phyloP scores from a whole-genome alignment of 176 grass and related monocot species.

The Paspalum notatum region DNA sequence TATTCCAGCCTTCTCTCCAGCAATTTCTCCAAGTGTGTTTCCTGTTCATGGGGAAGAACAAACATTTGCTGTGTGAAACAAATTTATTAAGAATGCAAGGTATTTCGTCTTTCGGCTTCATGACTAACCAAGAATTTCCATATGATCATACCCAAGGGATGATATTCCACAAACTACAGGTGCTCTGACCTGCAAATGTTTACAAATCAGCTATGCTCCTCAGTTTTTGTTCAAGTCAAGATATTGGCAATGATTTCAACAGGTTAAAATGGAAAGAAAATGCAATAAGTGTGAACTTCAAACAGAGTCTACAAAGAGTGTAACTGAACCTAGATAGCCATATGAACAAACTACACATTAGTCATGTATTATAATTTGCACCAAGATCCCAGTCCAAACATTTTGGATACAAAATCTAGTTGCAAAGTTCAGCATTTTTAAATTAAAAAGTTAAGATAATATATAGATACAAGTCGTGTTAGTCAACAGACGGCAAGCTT shows the following conservation, averaged over 20 bases:
- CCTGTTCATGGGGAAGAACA: conserved; percentile 56
- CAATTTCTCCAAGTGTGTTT: conserved; percentile 89
- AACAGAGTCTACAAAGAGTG: conserved; percentile 13
- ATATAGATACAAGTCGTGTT: background rate
- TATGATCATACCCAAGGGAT: conserved; percentile 95
- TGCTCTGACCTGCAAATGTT: conserved; percentile 70
- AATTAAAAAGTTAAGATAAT: conserved; percentile 4
- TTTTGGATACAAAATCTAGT: conserved; percentile 11
- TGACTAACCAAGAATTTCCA: conserved; percentile 97
- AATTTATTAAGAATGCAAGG: conserved; percentile 29
- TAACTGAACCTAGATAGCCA: conserved; percentile 17
- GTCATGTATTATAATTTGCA: conserved; percentile 14
- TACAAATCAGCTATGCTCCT: conserved; percentile 22
- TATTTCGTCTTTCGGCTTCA: conserved; percentile 37
- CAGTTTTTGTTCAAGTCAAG: conserved; percentile 24
- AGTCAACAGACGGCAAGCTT: background rate
- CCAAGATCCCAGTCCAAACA: background rate
- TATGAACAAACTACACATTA: conserved; percentile 16
- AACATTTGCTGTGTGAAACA: conserved; percentile 7
- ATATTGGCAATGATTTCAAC: conserved; percentile 12
- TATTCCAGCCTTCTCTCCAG: conserved; percentile 92
- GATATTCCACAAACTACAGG: conserved; percentile 96
- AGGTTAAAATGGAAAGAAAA: background rate
- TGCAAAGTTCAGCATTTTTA: conserved; percentile 28
- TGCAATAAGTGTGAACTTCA: background rate